A percentile compares a stretch with the other conserved stretches of the same genome.
phyloP scores from a whole-genome alignment of 2,329 filamentous ascomycete species.

The Diaporthe humulicola region DNA sequence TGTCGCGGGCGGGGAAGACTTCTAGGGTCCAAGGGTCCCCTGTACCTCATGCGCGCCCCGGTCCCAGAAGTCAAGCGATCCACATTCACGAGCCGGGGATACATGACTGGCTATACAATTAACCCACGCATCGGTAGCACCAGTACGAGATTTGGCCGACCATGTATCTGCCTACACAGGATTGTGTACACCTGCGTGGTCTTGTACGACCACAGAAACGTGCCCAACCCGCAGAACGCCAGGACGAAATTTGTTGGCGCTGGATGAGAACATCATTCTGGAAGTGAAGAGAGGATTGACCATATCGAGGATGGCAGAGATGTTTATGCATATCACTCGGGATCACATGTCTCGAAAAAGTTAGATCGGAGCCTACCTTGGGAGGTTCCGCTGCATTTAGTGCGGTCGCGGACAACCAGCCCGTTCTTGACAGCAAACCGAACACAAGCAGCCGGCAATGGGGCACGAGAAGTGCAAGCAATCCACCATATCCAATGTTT shows the following conservation, averaged over 20 bases:
- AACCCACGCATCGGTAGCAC: conserved; percentile 16
- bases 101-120: conserved; percentile 23
- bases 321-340: conserved; percentile 11
- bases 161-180: background rate
- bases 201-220: conserved; percentile 3
- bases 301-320: background rate
- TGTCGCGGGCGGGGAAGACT: conserved; percentile 19
- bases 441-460: conserved; percentile 31
- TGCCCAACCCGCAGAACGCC: background rate
- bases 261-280: background rate
- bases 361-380: conserved; percentile 15
- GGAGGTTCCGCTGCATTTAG: conserved; percentile 14
- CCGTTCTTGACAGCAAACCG: conserved; percentile 36
- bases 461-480: conserved; percentile 36
- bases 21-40: conserved; percentile 16
- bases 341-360: conserved; percentile 14
- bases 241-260: background rate
- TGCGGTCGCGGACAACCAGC: conserved; percentile 14
- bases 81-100: conserved; percentile 4
- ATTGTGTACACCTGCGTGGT: background rate
- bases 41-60: conserved; percentile 21
- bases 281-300: background rate
- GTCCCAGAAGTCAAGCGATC: conserved; percentile 20
- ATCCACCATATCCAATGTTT: conserved; percentile 39
- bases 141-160: conserved; percentile 7